Evolutionary conservation across 345 rosid species (phyloP).

Genomic region (Populus simonii): DNA sequence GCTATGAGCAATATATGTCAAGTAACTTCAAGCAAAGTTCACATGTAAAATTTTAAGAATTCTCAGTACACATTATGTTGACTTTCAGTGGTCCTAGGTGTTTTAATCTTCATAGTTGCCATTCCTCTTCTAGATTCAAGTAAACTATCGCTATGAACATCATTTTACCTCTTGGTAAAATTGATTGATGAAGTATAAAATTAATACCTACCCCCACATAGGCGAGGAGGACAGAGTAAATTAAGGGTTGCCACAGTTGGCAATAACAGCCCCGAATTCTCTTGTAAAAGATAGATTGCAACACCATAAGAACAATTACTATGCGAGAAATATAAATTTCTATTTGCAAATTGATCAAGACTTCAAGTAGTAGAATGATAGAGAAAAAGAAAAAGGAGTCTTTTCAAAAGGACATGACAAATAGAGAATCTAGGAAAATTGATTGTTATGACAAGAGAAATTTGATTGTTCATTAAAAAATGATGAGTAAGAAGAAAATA

Average conservation of each 20-base stretch:
- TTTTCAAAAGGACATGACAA: background rate
- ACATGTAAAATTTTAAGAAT: too few relatives aligned
- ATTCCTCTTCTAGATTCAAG: background rate
- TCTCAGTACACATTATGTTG: background rate
- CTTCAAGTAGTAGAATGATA: background rate
- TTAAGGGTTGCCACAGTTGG: conserved; percentile 84
- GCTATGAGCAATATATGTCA: background rate
- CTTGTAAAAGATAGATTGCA: conserved; percentile 41
- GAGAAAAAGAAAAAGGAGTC: background rate
- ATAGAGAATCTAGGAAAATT: background rate
- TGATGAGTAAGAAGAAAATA: background rate
- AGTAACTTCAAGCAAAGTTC: background rate
- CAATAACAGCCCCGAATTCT: conserved; percentile 83
- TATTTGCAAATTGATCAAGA: background rate
- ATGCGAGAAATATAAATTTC: background rate
- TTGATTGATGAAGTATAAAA: background rate
- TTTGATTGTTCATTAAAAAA: too few relatives aligned
- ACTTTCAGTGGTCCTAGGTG: background rate
- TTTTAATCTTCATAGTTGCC: background rate
- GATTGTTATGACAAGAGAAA: background rate
- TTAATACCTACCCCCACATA: conserved; percentile 67
- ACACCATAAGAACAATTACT: background rate
- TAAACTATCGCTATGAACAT: background rate
- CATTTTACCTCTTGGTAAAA: background rate
- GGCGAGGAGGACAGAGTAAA: conserved; percentile 75